phyloP scores from a whole-genome alignment of 177 flowering plant genomes.

The Tripterygium wilfordii region DNA sequence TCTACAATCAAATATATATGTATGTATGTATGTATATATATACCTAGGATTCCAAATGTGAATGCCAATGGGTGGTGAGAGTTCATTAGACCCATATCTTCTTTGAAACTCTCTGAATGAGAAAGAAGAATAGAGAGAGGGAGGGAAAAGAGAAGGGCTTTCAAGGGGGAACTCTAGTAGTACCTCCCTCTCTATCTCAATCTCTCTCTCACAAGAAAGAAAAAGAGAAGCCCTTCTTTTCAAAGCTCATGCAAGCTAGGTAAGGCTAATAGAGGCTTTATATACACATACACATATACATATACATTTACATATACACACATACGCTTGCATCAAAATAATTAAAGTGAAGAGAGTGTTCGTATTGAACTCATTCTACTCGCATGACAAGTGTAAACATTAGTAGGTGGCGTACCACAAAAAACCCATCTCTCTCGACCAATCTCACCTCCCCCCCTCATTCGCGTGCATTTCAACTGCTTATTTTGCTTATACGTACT shows the following conservation, averaged over 20 bases:
- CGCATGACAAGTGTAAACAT: slow-evolving; percentile 33
- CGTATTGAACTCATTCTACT: slow-evolving; percentile 19
- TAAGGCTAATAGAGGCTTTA: too few species aligned
- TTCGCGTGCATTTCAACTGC: too few species aligned
- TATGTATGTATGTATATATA: not conserved
- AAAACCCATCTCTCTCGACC: too few species aligned
- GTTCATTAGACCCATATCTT: slow-evolving; percentile 20
- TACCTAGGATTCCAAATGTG: slow-evolving; percentile 41
- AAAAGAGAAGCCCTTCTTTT: not conserved
- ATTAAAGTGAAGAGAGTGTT: slow-evolving; percentile 7
- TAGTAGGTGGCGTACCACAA: slow-evolving; percentile 28
- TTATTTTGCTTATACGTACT: too few species aligned
- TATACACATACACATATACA: not conserved
- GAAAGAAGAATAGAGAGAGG: not conserved
- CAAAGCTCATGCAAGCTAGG: too few species aligned
- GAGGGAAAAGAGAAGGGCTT: not conserved
- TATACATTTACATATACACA: not conserved
- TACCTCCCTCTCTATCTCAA: too few species aligned
- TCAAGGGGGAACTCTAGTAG: not conserved
- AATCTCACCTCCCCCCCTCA: too few species aligned
- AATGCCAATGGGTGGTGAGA: slow-evolving; percentile 18
- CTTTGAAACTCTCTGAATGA: not conserved
- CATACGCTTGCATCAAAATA: not conserved
- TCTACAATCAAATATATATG: not conserved
- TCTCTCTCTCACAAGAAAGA: not conserved